These are phyloP conservation scores for Phytophthora syringae DNA, from an alignment of 352 stramenopile species.

Conservation along the genomic window DNA sequence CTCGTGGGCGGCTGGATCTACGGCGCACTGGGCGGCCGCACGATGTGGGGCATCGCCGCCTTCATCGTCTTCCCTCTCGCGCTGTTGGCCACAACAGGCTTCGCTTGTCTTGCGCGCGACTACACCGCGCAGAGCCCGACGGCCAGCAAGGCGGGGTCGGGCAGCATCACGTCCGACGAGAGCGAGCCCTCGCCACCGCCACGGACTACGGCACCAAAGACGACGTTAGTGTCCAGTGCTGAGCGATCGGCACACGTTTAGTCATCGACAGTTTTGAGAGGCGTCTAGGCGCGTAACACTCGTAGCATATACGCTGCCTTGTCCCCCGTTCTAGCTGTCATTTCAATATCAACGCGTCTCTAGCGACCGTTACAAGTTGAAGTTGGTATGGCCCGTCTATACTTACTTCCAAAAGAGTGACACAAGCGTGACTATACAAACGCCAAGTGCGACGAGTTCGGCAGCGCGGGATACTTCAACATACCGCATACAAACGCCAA, in stretches of 20 bases:
- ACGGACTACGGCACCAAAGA: constrained; percentile 34
- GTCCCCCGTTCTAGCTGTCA: neutral
- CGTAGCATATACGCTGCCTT: neutral
- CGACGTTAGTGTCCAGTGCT: constrained; percentile 26
- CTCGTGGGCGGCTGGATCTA: constrained; percentile 51
- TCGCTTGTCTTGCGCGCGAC: constrained; percentile 37
- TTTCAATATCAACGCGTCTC: neutral
- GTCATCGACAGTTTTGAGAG: constrained; percentile 8
- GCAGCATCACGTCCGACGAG: constrained; percentile 42
- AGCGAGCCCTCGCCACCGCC: constrained; percentile 31
- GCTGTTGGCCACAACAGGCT: constrained; percentile 26
- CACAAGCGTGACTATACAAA: no score
- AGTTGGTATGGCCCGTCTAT: neutral
- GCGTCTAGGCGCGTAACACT: no score
- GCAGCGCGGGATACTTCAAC: no score
- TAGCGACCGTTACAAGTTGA: constrained; percentile 14
- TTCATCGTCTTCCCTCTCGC: constrained; percentile 43
- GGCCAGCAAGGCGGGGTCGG: constrained; percentile 23
- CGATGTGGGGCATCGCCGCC: constrained; percentile 49
- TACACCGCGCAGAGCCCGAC: constrained; percentile 33
- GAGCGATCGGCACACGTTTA: neutral
- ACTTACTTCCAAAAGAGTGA: no score
- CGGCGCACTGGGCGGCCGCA: constrained; percentile 35
- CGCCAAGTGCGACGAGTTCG: no score
- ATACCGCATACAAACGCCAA: no score